Evolutionary conservation across 2,329 filamentous ascomycete species (phyloP).

Genomic region (Calonectria hawksworthii): DNA sequence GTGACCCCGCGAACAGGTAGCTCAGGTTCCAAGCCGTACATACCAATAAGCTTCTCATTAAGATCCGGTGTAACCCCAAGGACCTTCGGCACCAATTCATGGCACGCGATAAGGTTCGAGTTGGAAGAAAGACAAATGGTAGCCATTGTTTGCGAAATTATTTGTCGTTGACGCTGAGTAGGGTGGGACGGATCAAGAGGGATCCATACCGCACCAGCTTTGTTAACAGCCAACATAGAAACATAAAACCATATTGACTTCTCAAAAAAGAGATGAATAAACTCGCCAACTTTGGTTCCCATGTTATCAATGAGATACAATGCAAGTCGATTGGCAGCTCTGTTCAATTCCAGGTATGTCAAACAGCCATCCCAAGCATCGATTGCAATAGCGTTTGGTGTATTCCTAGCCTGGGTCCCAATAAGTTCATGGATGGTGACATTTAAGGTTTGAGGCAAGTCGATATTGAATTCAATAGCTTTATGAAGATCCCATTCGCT

Average conservation of each 20-base stretch:
- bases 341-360: conserved; percentile 6
- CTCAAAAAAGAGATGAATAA: conserved; percentile 34
- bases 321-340: conserved; percentile 20
- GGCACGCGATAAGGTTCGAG: background rate
- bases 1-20: background rate
- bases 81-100: background rate
- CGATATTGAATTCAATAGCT: background rate
- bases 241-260: conserved; percentile 42
- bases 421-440: conserved; percentile 10
- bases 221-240: conserved; percentile 41
- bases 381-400: conserved; percentile 1
- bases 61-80: background rate
- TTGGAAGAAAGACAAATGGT: background rate
- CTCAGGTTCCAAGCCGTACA: background rate
- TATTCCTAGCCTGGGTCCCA: background rate
- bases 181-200: conserved; percentile 42
- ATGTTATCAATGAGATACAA: background rate
- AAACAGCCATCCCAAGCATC: conserved; percentile 39
- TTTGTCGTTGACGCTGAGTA: conserved; percentile 16
- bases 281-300: background rate
- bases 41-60: background rate
- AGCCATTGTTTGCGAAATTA: background rate
- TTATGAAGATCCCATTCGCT: background rate
- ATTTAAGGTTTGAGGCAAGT: conserved; percentile 4
- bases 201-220: conserved; percentile 41